phyloP scores from a whole-genome alignment of 768 basidiomycete species.

The Exsudoporus frostii region DNA sequence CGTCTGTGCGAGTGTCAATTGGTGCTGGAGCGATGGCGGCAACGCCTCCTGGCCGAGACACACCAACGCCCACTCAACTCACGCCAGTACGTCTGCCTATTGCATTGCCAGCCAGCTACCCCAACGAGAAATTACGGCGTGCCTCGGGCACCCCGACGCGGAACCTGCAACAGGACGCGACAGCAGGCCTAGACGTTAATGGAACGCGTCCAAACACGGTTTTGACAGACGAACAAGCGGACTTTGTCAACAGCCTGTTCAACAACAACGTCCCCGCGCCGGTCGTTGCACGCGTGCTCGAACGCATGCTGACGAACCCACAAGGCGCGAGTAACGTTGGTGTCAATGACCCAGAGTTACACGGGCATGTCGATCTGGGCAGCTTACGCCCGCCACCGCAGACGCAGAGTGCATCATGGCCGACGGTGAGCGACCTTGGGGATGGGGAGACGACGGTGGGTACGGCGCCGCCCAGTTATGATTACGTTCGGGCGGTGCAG shows the following conservation, averaged over 20 bases:
- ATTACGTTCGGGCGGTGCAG: constrained; percentile 12
- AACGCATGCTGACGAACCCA: constrained; percentile 25
- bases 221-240: constrained; percentile 23
- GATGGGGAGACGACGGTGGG: constrained; percentile 30
- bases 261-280: constrained; percentile 26
- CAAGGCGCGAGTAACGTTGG: constrained; percentile 10
- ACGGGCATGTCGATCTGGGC: neutral
- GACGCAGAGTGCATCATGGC: constrained; percentile 6
- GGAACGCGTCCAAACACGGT: neutral
- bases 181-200: neutral
- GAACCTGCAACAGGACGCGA: neutral
- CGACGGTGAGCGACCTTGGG: constrained; percentile 38
- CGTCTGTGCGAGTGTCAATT: neutral
- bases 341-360: constrained; percentile 14
- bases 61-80: neutral
- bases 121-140: constrained; percentile 13
- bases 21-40: neutral
- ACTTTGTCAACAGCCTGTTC: constrained; percentile 25
- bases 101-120: neutral
- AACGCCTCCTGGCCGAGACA: neutral
- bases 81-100: neutral
- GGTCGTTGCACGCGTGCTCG: constrained; percentile 25
- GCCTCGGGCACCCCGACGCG: neutral
- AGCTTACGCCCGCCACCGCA: neutral
- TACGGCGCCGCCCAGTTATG: constrained; percentile 25